Evolutionary conservation across 1,139 yeast species (phyloP), one percentile per base, ranked within the genome.

Genomic region (Pichia terricola): DNA sequence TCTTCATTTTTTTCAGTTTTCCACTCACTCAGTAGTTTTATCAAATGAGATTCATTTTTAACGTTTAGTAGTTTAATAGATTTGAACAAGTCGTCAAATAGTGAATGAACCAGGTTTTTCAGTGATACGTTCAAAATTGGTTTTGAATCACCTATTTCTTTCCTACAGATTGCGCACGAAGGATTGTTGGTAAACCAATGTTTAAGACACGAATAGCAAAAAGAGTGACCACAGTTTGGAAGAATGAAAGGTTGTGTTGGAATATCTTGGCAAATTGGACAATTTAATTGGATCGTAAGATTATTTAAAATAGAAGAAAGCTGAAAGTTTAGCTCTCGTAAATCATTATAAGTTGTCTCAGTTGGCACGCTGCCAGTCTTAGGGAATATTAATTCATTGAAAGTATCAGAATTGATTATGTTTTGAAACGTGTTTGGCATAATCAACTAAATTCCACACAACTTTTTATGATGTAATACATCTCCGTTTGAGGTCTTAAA

Each of bases 141-240:
- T 36, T 43, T 43, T 2, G 26, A 30, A 4, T 43, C 45, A 8
- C 46, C 46, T 25, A 50, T 40, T 1, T 41, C 26, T 7, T 37
- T 27, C 7, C 55, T 39, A 62, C 97, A 89, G 57, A 87, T 69
- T 0, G 97, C 96, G 61, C 97, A 89, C 2, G 68, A 60, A 6
- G 63, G 62, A 33, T 71, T 72, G 25, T 67, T 66, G 7, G 62
- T 64, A 40, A 56, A 58, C 97, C 98, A 91, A 45, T 72, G 77
- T 27, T 67, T 72, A 35, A 87, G 67, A 59, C 97, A 89, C 2
- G 74, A 80, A 46, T 76, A 74, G 58, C 96, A 89, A 58, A 82
- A 89, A 50, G 79, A 79, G 61, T 89, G 97, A 0, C 96, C 96
- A 69, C 97, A 89, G 16, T 75, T 77, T 0, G 95, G 51, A 11